A percentile compares a stretch with the other conserved stretches of the same genome.
These are phyloP conservation scores for Aspergillus egyptiacus DNA, from an alignment of 495 filamentous ascomycete species.

Conservation along the genomic window DNA sequence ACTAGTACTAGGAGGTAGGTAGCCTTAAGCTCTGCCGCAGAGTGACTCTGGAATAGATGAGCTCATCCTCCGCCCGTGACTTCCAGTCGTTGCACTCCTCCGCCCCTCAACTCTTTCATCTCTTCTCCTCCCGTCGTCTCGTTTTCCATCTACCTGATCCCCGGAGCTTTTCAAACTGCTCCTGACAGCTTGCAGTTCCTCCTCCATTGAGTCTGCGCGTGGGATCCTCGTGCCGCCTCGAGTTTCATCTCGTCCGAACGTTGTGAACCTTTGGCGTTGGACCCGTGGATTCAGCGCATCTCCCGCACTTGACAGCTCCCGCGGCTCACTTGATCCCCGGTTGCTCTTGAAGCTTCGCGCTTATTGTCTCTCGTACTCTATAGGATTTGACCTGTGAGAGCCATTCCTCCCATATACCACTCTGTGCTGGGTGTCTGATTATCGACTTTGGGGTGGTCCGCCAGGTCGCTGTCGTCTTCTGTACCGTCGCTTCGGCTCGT, in stretches of 20 bases:
- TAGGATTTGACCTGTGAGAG: not conserved
- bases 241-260: constrained; percentile 9
- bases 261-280: constrained; percentile 24
- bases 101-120: constrained; percentile 2
- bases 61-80: constrained; percentile 3
- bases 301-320: constrained; percentile 37
- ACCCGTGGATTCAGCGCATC: constrained; percentile 39
- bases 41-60: not conserved
- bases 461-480: constrained; percentile 1
- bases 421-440: constrained; percentile 6
- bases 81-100: no score
- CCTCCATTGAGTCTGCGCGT: constrained; percentile 9
- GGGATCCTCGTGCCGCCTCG: constrained; percentile 11
- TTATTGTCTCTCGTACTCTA: not conserved
- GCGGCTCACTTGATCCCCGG: constrained; percentile 24
- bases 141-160: constrained; percentile 7
- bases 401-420: not conserved
- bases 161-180: constrained; percentile 8
- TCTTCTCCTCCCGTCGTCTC: constrained; percentile 8
- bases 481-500: constrained; percentile 13
- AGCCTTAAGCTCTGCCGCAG: not conserved
- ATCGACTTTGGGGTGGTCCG: not conserved
- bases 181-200: constrained; percentile 8
- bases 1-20: not conserved
- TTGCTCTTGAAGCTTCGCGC: constrained; percentile 8